phyloP scores from a whole-genome alignment of 805 yeast genomes.

The Tetrapisispora taiwanensis region DNA sequence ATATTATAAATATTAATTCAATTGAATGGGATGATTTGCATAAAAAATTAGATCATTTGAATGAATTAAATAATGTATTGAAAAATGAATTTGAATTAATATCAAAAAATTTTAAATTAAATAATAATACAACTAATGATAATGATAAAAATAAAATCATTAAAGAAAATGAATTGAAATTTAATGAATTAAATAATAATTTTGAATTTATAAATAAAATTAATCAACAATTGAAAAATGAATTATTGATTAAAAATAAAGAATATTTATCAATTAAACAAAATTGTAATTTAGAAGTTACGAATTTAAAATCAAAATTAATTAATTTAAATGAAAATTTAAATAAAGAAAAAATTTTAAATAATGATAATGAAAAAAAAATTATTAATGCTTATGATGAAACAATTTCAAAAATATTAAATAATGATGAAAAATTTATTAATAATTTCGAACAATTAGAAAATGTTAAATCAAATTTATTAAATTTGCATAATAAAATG shows the following conservation, averaged over 20 bases:
- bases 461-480: background rate
- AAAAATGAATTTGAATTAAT: background rate
- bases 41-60: background rate
- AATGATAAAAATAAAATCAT: background rate
- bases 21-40: background rate
- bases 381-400: background rate
- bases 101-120: background rate
- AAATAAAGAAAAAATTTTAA: background rate
- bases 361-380: background rate
- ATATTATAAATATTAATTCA: background rate
- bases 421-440: background rate
- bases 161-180: background rate
- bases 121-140: background rate
- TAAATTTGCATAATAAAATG: background rate
- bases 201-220: background rate
- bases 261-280: slow-evolving; percentile 1
- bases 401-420: background rate
- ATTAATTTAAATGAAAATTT: background rate
- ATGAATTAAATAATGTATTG: background rate
- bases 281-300: background rate
- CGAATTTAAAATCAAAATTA: background rate
- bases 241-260: background rate
- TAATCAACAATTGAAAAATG: background rate
- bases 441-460: background rate
- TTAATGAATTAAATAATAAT: background rate